A percentile compares a stretch with the other conserved stretches of the same genome.
Conservation (phyloP, 164 flowering plant species). For the Nymphaea thermarum region DNA sequence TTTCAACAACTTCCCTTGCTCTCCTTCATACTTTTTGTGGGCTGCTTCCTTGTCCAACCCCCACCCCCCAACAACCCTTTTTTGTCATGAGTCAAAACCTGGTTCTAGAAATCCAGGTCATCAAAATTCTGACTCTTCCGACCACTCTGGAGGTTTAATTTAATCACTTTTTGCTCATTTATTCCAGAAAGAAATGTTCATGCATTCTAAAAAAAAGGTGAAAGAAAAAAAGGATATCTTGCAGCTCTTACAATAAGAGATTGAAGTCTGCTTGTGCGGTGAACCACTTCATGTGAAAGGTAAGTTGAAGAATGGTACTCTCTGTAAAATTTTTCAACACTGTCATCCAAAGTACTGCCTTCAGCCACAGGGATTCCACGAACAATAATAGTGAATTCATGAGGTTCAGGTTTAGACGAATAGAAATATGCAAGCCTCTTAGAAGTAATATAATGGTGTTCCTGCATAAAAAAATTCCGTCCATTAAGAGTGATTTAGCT, state of each 20-base stretch:
- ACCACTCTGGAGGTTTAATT: too few relatives aligned
- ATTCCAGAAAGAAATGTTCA: too few relatives aligned
- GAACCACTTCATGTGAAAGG: slow-evolving; percentile 64
- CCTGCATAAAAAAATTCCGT: slow-evolving; percentile 43
- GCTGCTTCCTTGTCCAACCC: too few relatives aligned
- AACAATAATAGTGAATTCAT: slow-evolving; percentile 78
- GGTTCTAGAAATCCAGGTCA: too few relatives aligned
- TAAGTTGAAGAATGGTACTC: slow-evolving; percentile 69
- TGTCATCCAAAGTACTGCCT: slow-evolving; percentile 47
- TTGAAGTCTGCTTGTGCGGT: slow-evolving; percentile 51
- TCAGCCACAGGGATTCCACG: slow-evolving; percentile 52
- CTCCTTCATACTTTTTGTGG: too few relatives aligned
- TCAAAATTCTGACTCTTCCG: too few relatives aligned
- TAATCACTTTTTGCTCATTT: too few relatives aligned
- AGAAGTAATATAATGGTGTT: slow-evolving; percentile 49
- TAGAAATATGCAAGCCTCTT: slow-evolving; percentile 59
- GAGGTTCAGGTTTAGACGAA: slow-evolving; percentile 76
- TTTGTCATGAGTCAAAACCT: too few relatives aligned
- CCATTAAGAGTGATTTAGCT: background rate
- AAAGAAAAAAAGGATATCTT: background rate
- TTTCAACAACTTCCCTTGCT: too few relatives aligned
- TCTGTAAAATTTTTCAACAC: slow-evolving; percentile 58
- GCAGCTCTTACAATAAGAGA: slow-evolving; percentile 51
- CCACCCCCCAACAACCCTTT: too few relatives aligned
- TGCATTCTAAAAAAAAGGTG: too few relatives aligned